Evolutionary conservation across 805 yeast genomes (phyloP).

Genomic region (Sugiyamaella marilandica): DNA sequence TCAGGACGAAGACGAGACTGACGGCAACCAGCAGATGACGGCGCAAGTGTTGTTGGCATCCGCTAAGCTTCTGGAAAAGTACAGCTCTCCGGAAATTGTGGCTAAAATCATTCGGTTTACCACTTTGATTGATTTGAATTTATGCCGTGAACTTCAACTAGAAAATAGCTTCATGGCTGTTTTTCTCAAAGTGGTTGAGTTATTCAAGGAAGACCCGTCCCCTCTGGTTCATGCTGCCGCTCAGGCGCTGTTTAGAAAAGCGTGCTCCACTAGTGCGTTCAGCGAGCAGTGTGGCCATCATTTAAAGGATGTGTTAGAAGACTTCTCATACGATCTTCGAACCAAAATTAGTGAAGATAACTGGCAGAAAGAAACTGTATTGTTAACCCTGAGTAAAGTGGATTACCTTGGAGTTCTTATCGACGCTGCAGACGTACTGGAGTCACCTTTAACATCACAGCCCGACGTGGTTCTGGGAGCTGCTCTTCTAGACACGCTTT

Average conservation of each 20-base stretch:
- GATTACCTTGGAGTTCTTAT: conserved; percentile 5
- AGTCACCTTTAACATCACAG: not conserved
- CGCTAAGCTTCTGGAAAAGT: conserved; percentile 25
- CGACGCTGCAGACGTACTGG: conserved; percentile 3
- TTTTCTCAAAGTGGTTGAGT: conserved; percentile 18
- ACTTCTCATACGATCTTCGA: conserved; percentile 4
- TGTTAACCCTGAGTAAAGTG: conserved; percentile 3
- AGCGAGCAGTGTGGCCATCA: not conserved
- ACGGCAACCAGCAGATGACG: not conserved
- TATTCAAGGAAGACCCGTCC: conserved; percentile 11
- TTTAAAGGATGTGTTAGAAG: conserved; percentile 9
- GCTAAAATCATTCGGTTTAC: conserved; percentile 21
- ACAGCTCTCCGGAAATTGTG: conserved; percentile 21
- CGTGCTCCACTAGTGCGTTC: not conserved
- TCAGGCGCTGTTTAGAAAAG: not conserved
- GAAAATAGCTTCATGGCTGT: conserved; percentile 25
- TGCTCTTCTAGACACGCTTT: not conserved
- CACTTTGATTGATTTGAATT: conserved; percentile 21
- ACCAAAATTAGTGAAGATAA: not conserved
- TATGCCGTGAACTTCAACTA: conserved; percentile 19
- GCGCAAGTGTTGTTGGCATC: conserved; percentile 10
- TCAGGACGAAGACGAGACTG: not conserved
- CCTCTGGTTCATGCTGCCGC: not conserved
- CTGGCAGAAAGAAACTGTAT: not conserved
- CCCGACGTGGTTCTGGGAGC: not conserved